Conservation (phyloP, 352 stramenopile genomes). For the Phytophthora constricta region DNA sequence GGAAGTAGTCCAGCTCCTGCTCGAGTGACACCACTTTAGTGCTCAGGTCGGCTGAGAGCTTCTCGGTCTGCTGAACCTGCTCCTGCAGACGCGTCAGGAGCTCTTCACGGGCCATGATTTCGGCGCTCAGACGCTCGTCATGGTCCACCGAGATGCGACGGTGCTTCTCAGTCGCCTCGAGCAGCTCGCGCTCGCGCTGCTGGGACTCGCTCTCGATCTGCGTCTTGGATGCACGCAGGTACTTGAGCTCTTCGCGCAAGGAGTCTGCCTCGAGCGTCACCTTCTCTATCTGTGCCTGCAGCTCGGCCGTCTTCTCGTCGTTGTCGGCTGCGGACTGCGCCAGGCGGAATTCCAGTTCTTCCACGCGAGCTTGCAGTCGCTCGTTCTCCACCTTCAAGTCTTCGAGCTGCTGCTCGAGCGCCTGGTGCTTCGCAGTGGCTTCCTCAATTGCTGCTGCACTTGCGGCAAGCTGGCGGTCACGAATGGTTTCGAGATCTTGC, state of each 20-base stretch:
- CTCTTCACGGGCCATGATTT: conserved; percentile 64
- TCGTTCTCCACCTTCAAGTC: conserved; percentile 62
- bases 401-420: conserved; percentile 59
- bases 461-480: conserved; percentile 51
- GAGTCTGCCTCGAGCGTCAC: conserved; percentile 58
- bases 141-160: conserved; percentile 44
- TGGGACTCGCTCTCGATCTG: conserved; percentile 60
- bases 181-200: conserved; percentile 47
- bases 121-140: conserved; percentile 48
- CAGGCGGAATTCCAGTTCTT: conserved; percentile 61
- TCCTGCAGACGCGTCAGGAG: conserved; percentile 49
- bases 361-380: conserved; percentile 62
- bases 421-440: conserved; percentile 61
- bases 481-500: conserved; percentile 50
- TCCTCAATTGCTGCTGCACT: conserved; percentile 54
- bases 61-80: conserved; percentile 42
- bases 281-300: conserved; percentile 58
- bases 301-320: conserved; percentile 48
- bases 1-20: conserved; percentile 86
- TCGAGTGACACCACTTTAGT: conserved; percentile 55
- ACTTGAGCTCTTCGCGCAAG: conserved; percentile 55
- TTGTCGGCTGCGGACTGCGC: conserved; percentile 42
- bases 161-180: conserved; percentile 55
- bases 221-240: conserved; percentile 54
- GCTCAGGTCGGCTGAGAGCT: conserved; percentile 40